A percentile compares a stretch with the other conserved stretches of the same genome.
These are phyloP conservation scores for Agaricus blazei DNA, from an alignment of 768 basidiomycete species.

Conservation along the genomic window DNA sequence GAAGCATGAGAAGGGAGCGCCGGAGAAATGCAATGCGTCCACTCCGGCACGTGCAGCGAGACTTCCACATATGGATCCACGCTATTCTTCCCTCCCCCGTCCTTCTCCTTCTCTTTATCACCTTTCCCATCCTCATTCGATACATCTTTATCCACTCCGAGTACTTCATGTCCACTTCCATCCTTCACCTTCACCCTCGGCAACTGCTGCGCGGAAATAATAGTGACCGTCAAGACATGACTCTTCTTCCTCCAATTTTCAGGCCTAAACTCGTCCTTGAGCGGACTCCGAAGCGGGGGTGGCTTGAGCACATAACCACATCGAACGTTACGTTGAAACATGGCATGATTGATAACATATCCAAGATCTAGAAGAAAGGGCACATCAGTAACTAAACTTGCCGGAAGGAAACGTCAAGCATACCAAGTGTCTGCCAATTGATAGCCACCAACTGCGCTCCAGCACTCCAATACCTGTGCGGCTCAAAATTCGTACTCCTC, in stretches of 20 bases:
- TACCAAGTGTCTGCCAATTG: slow-evolving; percentile 97
- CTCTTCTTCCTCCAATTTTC: slow-evolving; percentile 50
- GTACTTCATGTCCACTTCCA: slow-evolving; percentile 14
- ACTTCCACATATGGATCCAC: slow-evolving; percentile 68
- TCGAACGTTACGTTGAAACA: slow-evolving; percentile 92
- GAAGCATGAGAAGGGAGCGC: not conserved
- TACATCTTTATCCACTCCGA: not conserved
- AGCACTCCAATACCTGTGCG: slow-evolving; percentile 86
- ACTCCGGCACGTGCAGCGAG: slow-evolving; percentile 73
- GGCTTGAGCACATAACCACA: slow-evolving; percentile 93
- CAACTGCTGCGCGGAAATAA: slow-evolving; percentile 42
- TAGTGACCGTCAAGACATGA: slow-evolving; percentile 59
- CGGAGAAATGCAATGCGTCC: slow-evolving; percentile 32
- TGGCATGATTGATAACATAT: slow-evolving; percentile 90
- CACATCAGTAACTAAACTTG: not conserved
- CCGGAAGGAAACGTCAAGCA: slow-evolving; percentile 18
- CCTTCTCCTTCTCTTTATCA: not conserved
- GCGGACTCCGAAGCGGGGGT: slow-evolving; percentile 52
- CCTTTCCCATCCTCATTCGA: not conserved
- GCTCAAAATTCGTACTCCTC: slow-evolving; percentile 84
- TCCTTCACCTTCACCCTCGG: slow-evolving; percentile 66
- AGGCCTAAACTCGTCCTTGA: slow-evolving; percentile 40
- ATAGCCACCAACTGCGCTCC: slow-evolving; percentile 91
- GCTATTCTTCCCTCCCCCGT: slow-evolving; percentile 1
- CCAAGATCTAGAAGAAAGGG: slow-evolving; percentile 75